A percentile compares a stretch with the other conserved stretches of the same genome.
phyloP scores from a whole-genome alignment of 768 basidiomycete species.

The Pulveroboletus sp. region DNA sequence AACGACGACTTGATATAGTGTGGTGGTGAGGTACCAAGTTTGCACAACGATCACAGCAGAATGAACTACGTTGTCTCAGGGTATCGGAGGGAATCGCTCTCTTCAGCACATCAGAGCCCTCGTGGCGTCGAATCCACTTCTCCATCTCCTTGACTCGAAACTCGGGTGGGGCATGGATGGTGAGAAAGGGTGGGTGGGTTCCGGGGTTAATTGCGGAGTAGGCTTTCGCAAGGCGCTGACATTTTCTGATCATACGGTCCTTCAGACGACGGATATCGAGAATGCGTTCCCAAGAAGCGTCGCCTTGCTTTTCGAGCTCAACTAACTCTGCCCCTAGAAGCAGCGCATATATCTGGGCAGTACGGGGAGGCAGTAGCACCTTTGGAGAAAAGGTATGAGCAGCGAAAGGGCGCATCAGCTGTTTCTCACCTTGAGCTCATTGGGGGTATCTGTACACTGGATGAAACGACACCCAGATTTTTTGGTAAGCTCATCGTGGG shows the following conservation, averaged over 20 bases:
- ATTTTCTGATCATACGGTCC: conserved; percentile 81
- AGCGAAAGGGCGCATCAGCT: neutral
- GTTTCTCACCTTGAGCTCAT: conserved; percentile 64
- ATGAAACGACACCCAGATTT: conserved; percentile 68
- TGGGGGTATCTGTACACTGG: conserved; percentile 73
- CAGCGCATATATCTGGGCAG: conserved; percentile 62
- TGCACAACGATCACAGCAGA: conserved; percentile 34
- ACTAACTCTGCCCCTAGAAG: conserved; percentile 59
- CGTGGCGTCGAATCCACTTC: conserved; percentile 63
- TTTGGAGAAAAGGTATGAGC: conserved; percentile 25
- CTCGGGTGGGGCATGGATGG: conserved; percentile 65
- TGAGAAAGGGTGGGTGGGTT: conserved; percentile 53
- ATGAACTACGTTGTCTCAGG: conserved; percentile 27
- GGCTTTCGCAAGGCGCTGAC: conserved; percentile 57
- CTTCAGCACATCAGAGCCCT: conserved; percentile 25
- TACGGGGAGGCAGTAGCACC: conserved; percentile 69
- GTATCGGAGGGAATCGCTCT: conserved; percentile 18
- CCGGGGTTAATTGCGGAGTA: conserved; percentile 38
- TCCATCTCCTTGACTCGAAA: conserved; percentile 80
- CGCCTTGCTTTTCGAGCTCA: conserved; percentile 57
- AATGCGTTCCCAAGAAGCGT: conserved; percentile 65
- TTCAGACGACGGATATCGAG: conserved; percentile 75
- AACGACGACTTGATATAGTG: conserved; percentile 25
- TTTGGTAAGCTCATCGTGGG: conserved; percentile 48
- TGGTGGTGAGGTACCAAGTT: conserved; percentile 34